phyloP scores from a whole-genome alignment of 768 basidiomycete genomes.

The Cyclocybe aegerita region DNA sequence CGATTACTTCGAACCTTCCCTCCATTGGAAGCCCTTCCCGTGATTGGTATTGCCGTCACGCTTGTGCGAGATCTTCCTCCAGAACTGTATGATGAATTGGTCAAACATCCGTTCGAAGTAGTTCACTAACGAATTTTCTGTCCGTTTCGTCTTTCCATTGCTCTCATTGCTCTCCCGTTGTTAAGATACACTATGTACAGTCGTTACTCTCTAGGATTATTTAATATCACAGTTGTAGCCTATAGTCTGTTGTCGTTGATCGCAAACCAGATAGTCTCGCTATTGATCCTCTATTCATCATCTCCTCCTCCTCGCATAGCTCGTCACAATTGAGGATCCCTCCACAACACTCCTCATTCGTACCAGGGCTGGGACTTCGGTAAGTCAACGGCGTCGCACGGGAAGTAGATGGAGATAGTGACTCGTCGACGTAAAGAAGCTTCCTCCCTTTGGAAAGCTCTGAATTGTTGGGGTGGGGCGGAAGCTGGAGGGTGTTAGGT shows the following conservation, averaged over 20 bases:
- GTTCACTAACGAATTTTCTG: slow-evolving; percentile 17
- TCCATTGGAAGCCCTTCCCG: slow-evolving; percentile 80
- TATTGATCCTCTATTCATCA: slow-evolving; percentile 11
- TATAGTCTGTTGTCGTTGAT: slow-evolving; percentile 22
- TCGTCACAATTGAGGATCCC: slow-evolving; percentile 49
- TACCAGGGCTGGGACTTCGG: slow-evolving; percentile 9
- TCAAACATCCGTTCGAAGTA: slow-evolving; percentile 80
- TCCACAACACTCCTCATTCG: slow-evolving; percentile 44
- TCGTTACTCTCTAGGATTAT: not conserved
- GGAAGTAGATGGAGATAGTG: slow-evolving; percentile 1
- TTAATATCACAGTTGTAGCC: slow-evolving; percentile 6
- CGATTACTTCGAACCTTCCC: slow-evolving; percentile 92
- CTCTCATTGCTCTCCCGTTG: slow-evolving; percentile 14
- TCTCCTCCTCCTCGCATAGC: slow-evolving; percentile 29
- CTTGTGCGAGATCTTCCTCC: slow-evolving; percentile 89
- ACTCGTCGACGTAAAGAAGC: slow-evolving; percentile 21
- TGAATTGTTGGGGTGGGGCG: not conserved
- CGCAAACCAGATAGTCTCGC: slow-evolving; percentile 26
- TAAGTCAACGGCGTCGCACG: slow-evolving; percentile 4
- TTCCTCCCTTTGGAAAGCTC: slow-evolving; percentile 16
- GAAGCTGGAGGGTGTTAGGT: not conserved
- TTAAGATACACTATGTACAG: not conserved
- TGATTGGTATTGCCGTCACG: slow-evolving; percentile 92
- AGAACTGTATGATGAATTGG: slow-evolving; percentile 86
- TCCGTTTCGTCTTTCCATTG: slow-evolving; percentile 6